Conservation (phyloP, 805 yeast genomes). For the Spathaspora sp. region DNA sequence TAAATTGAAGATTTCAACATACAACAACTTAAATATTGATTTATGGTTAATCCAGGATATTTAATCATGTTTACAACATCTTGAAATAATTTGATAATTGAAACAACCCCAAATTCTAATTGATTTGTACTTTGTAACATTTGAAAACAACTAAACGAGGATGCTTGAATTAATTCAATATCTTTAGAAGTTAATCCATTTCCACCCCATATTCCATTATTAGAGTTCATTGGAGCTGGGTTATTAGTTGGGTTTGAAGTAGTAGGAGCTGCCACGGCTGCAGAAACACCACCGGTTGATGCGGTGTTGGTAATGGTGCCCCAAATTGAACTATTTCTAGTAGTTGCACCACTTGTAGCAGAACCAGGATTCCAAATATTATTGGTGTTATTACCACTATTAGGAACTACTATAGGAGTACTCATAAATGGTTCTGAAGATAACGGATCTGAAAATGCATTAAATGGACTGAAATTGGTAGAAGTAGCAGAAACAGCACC, state of each 20-base stretch:
- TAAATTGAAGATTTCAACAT: slow-evolving; percentile 16
- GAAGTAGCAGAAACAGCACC: not conserved
- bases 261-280: not conserved
- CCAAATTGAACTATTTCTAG: slow-evolving; percentile 32
- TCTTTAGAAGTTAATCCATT: slow-evolving; percentile 13
- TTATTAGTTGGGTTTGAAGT: not conserved
- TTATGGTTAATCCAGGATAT: slow-evolving; percentile 25
- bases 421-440: slow-evolving; percentile 1
- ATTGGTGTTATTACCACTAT: not conserved
- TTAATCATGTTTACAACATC: slow-evolving; percentile 25
- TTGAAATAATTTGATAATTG: slow-evolving; percentile 29
- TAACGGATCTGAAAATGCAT: slow-evolving; percentile 6
- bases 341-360: slow-evolving; percentile 4
- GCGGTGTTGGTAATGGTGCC: slow-evolving; percentile 9
- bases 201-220: not conserved
- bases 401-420: slow-evolving; percentile 2
- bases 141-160: slow-evolving; percentile 39
- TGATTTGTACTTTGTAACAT: slow-evolving; percentile 32
- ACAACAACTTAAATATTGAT: slow-evolving; percentile 22
- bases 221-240: too few species aligned
- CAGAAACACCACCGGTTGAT: slow-evolving; percentile 2
- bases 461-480: slow-evolving; percentile 17
- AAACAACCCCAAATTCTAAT: slow-evolving; percentile 33
- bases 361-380: slow-evolving; percentile 8
- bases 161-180: slow-evolving; percentile 35